A percentile compares a stretch with the other conserved stretches of the same genome.
These are phyloP conservation scores for Blastobotrys buckinghamii DNA, from an alignment of 1,139 yeast species.

Conservation along the genomic window DNA sequence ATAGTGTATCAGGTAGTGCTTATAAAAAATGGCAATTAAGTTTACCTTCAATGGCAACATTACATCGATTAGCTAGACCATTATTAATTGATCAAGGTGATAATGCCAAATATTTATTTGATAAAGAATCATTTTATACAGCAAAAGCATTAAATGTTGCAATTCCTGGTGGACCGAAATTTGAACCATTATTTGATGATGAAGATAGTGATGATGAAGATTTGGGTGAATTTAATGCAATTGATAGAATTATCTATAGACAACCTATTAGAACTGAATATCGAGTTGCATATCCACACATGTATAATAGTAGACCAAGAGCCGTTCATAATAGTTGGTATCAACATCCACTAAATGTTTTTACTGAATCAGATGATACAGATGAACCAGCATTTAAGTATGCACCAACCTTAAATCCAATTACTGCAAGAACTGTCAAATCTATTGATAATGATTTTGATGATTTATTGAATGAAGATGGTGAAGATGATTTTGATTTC, in stretches of 20 bases:
- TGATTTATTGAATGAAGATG: constrained; percentile 33
- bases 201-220: constrained; percentile 66
- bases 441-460: constrained; percentile 19
- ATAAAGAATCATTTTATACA: constrained; percentile 71
- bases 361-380: constrained; percentile 42
- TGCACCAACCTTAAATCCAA: constrained; percentile 52
- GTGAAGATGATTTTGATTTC: constrained; percentile 34
- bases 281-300: constrained; percentile 75
- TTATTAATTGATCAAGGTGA: constrained; percentile 48
- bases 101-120: constrained; percentile 64
- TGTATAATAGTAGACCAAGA: constrained; percentile 75
- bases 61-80: constrained; percentile 65
- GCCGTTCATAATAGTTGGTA: constrained; percentile 57
- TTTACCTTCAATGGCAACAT: constrained; percentile 55
- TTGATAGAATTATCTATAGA: constrained; percentile 81
- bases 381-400: constrained; percentile 54
- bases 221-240: constrained; percentile 81
- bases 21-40: constrained; percentile 68
- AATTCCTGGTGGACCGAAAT: constrained; percentile 93
- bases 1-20: constrained; percentile 65
- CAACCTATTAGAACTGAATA: constrained; percentile 74
- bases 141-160: constrained; percentile 86
- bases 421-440: constrained; percentile 37
- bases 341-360: constrained; percentile 53
- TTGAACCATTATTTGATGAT: constrained; percentile 72